Evolutionary conservation across 495 filamentous ascomycete genomes (phyloP).

Genomic region (Penicillium atrosanguineum): DNA sequence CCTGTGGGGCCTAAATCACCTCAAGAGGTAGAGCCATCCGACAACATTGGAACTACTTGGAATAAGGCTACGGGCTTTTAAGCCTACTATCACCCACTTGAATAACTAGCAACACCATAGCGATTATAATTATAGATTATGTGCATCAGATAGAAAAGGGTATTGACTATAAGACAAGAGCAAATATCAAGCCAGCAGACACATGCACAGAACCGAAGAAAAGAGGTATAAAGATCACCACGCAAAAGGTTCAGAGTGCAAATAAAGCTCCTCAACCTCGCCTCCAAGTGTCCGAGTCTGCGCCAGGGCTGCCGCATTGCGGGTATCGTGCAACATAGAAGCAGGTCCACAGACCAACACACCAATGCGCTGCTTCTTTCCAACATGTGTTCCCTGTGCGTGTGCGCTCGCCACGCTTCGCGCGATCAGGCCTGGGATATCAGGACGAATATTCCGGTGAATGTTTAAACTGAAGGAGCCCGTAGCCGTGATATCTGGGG

Average conservation of each 20-base stretch:
- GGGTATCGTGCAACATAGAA: slow-evolving; percentile 48
- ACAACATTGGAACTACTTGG: too few relatives aligned
- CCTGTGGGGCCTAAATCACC: too few relatives aligned
- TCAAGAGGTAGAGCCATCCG: too few relatives aligned
- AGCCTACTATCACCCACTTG: too few relatives aligned
- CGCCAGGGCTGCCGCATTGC: slow-evolving; percentile 47
- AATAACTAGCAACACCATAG: background rate
- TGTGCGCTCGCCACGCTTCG: slow-evolving; percentile 27
- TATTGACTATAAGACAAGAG: background rate
- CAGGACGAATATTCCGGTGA: slow-evolving; percentile 31
- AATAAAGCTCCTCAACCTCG: slow-evolving; percentile 45
- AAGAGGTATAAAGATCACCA: slow-evolving; percentile 18
- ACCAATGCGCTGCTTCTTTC: slow-evolving; percentile 31
- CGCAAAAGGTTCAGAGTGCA: slow-evolving; percentile 54
- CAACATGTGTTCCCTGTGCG: slow-evolving; percentile 6
- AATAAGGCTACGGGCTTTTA: too few relatives aligned
- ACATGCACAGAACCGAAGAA: background rate
- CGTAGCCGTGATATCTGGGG: slow-evolving; percentile 16
- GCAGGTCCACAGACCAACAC: slow-evolving; percentile 52
- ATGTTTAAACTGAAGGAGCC: slow-evolving; percentile 21
- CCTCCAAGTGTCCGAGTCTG: slow-evolving; percentile 40
- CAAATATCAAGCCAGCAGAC: background rate
- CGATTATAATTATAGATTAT: background rate
- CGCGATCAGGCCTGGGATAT: slow-evolving; percentile 31
- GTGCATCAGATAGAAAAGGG: background rate